phyloP scores from a whole-genome alignment of 495 filamentous ascomycete species.

The Bathelium albidoporum region DNA sequence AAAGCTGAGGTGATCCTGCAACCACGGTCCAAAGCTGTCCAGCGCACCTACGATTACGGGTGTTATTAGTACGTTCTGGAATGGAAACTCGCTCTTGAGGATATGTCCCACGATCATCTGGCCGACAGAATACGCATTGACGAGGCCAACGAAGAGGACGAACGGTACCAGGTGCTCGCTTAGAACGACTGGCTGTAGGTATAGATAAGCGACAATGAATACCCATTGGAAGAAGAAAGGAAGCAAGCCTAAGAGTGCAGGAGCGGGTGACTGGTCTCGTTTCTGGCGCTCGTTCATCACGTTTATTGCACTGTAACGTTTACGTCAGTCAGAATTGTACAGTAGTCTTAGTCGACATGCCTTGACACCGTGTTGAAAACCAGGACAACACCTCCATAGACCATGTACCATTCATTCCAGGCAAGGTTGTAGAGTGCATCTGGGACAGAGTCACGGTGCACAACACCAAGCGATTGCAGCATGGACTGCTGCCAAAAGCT shows the following conservation, averaged over 20 bases:
- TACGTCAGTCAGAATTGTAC: neutral
- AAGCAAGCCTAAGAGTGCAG: constrained; percentile 67
- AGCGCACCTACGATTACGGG: constrained; percentile 61
- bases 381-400: constrained; percentile 76
- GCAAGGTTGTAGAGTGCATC: constrained; percentile 59
- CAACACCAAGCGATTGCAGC: constrained; percentile 60
- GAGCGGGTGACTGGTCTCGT: constrained; percentile 55
- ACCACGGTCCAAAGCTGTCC: constrained; percentile 62
- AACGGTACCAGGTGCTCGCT: constrained; percentile 78
- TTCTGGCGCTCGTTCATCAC: constrained; percentile 70
- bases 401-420: constrained; percentile 86
- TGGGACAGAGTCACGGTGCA: constrained; percentile 55
- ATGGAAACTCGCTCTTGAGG: constrained; percentile 73
- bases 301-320: constrained; percentile 53
- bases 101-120: constrained; percentile 92
- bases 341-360: constrained; percentile 13
- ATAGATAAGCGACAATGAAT: constrained; percentile 65
- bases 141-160: constrained; percentile 68
- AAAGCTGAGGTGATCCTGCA: constrained; percentile 48
- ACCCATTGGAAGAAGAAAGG: constrained; percentile 71
- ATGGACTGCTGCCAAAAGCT: constrained; percentile 86
- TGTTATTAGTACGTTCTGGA: constrained; percentile 66
- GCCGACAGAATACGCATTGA: constrained; percentile 90
- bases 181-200: constrained; percentile 73
- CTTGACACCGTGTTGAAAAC: constrained; percentile 70